Evolutionary conservation across 83 land plant genomes (phyloP).

Genomic region (Diphasiastrum complanatum): DNA sequence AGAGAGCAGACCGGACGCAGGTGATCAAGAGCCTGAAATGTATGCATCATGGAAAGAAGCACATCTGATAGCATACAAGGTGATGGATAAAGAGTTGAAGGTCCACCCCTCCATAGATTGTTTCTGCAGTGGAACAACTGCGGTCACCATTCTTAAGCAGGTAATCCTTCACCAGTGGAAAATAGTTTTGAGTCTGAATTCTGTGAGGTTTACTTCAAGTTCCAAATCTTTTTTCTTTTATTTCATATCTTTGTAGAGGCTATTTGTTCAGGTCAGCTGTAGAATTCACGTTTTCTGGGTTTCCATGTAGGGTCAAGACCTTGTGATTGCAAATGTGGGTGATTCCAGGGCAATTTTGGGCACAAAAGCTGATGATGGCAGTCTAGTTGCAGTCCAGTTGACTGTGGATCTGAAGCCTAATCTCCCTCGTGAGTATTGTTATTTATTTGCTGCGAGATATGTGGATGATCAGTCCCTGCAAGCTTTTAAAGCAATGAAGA

Average conservation of each 20-base stretch:
- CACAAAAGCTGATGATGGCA: constrained; percentile 5
- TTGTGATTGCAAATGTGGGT: constrained; percentile 13
- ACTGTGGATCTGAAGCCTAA: constrained; percentile 17
- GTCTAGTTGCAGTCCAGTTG: constrained; percentile 6
- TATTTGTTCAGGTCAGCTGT: too few species aligned
- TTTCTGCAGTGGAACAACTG: constrained; percentile 14
- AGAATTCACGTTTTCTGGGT: too few species aligned
- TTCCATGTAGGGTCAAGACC: constrained; percentile 7
- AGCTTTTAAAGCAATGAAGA: neutral
- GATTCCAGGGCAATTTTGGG: constrained; percentile 11
- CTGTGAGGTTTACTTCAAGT: neutral
- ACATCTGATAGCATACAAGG: constrained; percentile 1
- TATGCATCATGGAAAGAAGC: constrained; percentile 10
- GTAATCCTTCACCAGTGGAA: neutral
- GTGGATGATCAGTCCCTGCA: neutral
- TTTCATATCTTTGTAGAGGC: too few species aligned
- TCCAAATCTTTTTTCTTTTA: too few species aligned
- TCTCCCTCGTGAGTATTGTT: constrained; percentile 7
- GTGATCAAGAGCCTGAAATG: neutral
- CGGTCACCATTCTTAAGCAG: constrained; percentile 12
- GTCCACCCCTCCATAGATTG: constrained; percentile 15
- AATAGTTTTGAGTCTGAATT: neutral
- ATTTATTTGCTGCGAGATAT: neutral
- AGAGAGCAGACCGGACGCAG: neutral
- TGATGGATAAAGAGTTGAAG: constrained; percentile 6